Conservation (phyloP, 2,329 filamentous ascomycete genomes). For the Rhynchosporium secalis region DNA sequence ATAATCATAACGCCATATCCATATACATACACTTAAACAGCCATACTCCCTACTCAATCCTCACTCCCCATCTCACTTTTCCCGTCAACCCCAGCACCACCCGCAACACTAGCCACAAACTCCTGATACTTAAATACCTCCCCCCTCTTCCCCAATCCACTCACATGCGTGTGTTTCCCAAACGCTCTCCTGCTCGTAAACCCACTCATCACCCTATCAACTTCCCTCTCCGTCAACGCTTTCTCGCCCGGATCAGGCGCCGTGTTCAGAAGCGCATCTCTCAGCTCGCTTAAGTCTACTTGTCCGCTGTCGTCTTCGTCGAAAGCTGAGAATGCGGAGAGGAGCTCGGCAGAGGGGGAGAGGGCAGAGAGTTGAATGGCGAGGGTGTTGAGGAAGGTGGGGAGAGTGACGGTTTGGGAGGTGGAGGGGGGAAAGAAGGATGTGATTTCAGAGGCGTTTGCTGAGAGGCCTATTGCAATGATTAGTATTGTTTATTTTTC, state of each 20-base stretch:
- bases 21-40: neutral
- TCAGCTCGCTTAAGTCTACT: constrained; percentile 78
- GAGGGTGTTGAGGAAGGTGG: constrained; percentile 81
- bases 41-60: constrained; percentile 8
- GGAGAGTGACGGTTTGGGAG: constrained; percentile 75
- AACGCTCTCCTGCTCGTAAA: constrained; percentile 86
- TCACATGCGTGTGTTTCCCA: constrained; percentile 54
- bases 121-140: constrained; percentile 95
- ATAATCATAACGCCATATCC: neutral
- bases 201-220: constrained; percentile 83
- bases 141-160: constrained; percentile 60
- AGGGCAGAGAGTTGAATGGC: constrained; percentile 72
- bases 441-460: constrained; percentile 68
- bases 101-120: constrained; percentile 60
- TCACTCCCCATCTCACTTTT: constrained; percentile 28
- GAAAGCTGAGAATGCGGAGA: constrained; percentile 91
- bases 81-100: constrained; percentile 33
- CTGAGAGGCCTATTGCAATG: constrained; percentile 63
- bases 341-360: constrained; percentile 75
- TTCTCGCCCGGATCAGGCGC: constrained; percentile 70
- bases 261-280: constrained; percentile 80
- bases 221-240: constrained; percentile 67
- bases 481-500: neutral
- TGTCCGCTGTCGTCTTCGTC: constrained; percentile 95
- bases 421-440: constrained; percentile 78